Conservation (phyloP, 345 rosid genomes). For the Eucalyptus regnans region DNA sequence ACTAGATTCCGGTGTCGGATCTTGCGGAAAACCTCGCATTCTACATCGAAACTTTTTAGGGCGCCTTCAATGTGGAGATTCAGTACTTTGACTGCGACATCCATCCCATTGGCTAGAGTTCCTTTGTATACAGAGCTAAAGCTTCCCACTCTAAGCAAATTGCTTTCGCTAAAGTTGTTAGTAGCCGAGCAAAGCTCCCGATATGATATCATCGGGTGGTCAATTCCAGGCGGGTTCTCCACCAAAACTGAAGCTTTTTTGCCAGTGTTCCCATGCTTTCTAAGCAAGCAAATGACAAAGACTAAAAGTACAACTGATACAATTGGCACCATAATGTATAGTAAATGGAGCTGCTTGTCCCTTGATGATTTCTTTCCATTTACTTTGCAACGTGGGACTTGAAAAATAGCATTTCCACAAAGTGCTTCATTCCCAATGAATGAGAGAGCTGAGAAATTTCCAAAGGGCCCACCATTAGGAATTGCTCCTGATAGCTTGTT, state of each 20-base stretch:
- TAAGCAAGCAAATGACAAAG: background rate
- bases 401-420: background rate
- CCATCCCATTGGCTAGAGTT: background rate
- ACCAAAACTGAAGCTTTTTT: background rate
- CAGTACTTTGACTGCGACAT: slow-evolving; percentile 1
- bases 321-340: background rate
- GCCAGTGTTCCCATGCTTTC: background rate
- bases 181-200: background rate
- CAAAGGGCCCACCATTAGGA: background rate
- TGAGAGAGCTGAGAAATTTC: background rate
- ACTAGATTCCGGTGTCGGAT: slow-evolving; percentile 5
- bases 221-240: background rate
- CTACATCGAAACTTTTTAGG: background rate
- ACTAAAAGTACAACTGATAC: background rate
- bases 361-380: background rate
- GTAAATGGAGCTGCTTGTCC: background rate
- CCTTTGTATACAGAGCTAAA: slow-evolving; percentile 1
- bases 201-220: background rate
- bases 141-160: slow-evolving; percentile 1
- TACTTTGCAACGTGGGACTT: background rate
- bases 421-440: background rate
- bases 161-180: background rate
- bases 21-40: background rate
- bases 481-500: background rate
- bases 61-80: background rate